Conservation (phyloP, 805 yeast genomes). For the Zygosaccharomyces siamensis region DNA sequence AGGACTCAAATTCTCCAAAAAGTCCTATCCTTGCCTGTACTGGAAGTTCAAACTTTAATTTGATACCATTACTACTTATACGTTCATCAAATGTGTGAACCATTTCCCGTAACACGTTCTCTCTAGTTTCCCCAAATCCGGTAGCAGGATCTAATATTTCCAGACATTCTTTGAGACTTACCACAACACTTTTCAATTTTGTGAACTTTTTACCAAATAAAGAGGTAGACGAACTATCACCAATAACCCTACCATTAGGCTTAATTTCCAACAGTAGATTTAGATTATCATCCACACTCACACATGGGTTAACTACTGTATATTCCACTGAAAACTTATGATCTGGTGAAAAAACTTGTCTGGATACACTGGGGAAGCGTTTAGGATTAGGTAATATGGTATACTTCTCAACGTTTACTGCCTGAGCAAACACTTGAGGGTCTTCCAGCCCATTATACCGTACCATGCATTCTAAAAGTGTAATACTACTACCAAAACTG, state of each 20-base stretch:
- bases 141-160: slow-evolving; percentile 43
- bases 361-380: slow-evolving; percentile 49
- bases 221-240: slow-evolving; percentile 9
- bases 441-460: slow-evolving; percentile 15
- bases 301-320: slow-evolving; percentile 46
- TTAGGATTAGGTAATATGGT: slow-evolving; percentile 53
- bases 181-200: slow-evolving; percentile 42
- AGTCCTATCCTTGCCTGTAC: slow-evolving; percentile 28
- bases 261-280: slow-evolving; percentile 38
- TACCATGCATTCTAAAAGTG: slow-evolving; percentile 38
- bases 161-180: slow-evolving; percentile 50
- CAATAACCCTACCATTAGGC: slow-evolving; percentile 33
- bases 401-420: slow-evolving; percentile 51
- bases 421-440: slow-evolving; percentile 21
- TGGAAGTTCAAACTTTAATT: slow-evolving; percentile 22
- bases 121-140: slow-evolving; percentile 38
- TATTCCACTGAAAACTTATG: slow-evolving; percentile 44
- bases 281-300: slow-evolving; percentile 55
- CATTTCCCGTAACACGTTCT: slow-evolving; percentile 37
- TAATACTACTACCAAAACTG: slow-evolving; percentile 45
- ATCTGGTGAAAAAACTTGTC: slow-evolving; percentile 44
- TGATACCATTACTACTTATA: slow-evolving; percentile 30
- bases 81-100: slow-evolving; percentile 29
- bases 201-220: slow-evolving; percentile 25
- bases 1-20: slow-evolving; percentile 30